Base-by-base conservation (phyloP, 2,329 filamentous ascomycete genomes). In the Geosmithia flava region DNA sequence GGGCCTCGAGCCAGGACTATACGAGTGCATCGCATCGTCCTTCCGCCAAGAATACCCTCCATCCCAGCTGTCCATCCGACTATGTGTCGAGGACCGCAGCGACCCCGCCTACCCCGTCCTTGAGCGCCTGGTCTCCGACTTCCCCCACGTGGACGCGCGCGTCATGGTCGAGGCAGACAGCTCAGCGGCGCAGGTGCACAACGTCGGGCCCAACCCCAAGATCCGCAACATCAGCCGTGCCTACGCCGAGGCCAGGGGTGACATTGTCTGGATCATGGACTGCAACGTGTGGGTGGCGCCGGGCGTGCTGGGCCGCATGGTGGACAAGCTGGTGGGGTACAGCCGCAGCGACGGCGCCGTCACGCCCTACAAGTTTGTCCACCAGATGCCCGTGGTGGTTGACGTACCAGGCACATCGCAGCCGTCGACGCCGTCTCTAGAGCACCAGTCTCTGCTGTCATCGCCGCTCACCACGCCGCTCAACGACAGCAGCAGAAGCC, bases 141-240 rank as follows among this genome's bases (percentile, higher is more conserved):
- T 90, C 55, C 80, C 86, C 0, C 64, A 69, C 13, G 76, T 80
- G 55, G 83, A 95, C 65, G 83, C 80, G 2, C 75, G 74, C 47
- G 71, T 97, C 3, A 74, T 90, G 11, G 72, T 96, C 45, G 91
- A 96, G 67, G 78, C 85, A 46, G 85, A 95, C 51, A 72, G 44
- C 58, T 66, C 46, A 66, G 75, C 52, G 10, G n/a, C 46, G 3
- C 30, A 50, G 7, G 42, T 47, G 20, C 30, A 46, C 8, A 74
- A 78, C 49, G 74, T 97, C 49, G 94, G 94, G 0, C 93, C 93
- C 1, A 98, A 98, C 59, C 93, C 93, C n/a, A 98, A 98, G 70
- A 94, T 98, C 56, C 76, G 93, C 46, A 98, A 98, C 62, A 87
- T 97, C 73, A 96, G 90, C 62, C 79, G 88, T 42, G 90, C 88